These are phyloP conservation scores for Marasmius tenuissimus DNA, from an alignment of 1,284 basidiomycete species.

Conservation along the genomic window DNA sequence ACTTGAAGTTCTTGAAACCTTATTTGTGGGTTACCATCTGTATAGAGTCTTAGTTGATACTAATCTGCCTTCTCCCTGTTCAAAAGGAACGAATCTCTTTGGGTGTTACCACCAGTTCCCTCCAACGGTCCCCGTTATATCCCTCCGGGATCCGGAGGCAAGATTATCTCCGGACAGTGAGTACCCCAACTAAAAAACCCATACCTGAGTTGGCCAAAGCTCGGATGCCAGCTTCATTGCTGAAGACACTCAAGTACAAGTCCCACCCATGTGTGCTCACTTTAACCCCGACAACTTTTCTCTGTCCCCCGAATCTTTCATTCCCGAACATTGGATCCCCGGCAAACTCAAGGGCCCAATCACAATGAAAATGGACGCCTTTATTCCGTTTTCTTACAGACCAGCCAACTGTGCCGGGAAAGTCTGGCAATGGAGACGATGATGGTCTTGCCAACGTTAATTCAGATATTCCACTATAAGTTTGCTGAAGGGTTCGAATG, in stretches of 20 bases:
- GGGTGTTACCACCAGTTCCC: conserved; percentile 34
- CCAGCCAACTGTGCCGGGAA: conserved; percentile 27
- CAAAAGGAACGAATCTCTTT: conserved; percentile 39
- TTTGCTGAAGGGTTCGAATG: conserved; percentile 5
- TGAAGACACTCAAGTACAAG: conserved; percentile 1
- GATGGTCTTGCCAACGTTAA: background rate
- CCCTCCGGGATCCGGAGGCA: conserved; percentile 22
- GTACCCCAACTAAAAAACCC: conserved; percentile 12
- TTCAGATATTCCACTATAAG: background rate
- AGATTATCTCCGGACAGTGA: conserved; percentile 28
- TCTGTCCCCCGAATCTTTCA: background rate
- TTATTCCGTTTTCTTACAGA: conserved; percentile 25
- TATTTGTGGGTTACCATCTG: conserved; percentile 30
- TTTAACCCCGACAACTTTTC: conserved; percentile 2
- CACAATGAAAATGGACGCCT: conserved; percentile 12
- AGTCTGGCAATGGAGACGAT: conserved; percentile 18
- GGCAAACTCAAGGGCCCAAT: background rate
- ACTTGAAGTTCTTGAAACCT: conserved; percentile 34
- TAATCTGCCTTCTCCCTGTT: background rate
- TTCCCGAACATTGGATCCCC: conserved; percentile 23
- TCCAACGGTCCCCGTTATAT: conserved; percentile 30
- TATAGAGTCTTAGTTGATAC: background rate
- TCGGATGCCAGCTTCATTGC: background rate
- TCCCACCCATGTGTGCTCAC: background rate
- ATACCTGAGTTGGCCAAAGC: background rate